Evolutionary conservation across 2,329 filamentous ascomycete genomes (phyloP), one percentile per base, ranked within the genome.

Genomic region (Ascochyta rabiei): DNA sequence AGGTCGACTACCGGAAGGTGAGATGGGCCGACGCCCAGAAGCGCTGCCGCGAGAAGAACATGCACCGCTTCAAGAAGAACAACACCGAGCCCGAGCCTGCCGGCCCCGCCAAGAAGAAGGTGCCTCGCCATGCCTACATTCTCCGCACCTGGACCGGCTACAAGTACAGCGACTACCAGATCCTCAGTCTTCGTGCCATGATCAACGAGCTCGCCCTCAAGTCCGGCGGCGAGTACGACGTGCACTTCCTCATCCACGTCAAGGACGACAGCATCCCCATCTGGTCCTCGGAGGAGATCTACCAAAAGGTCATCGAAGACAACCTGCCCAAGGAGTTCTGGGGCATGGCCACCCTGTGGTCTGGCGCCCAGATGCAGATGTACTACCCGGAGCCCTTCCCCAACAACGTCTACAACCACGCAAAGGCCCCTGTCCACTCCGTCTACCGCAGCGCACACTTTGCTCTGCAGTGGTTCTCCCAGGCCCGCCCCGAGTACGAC

Each of bases 331-430:
- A 86, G 61, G 95, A 99, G 70, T 97, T 99, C 77, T 88, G 85
- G 62, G 90, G 90, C 41, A 87, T 99, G 70, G 90, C 90, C 18
- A 96, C 90, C 0, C 82, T 98, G 6, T 99, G 95, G 95, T 95
- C 91, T 0, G 92, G 96, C 75, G 88, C 89, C 21, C 92, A 97
- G 75, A 97, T 98, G 92, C 82, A 89, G 48, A 85, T 92, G 53
- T 83, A 96, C 65, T 99, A 98, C 75, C 89, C 95, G 47, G 91
- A 89, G 43, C 87, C 96, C 23, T 88, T 91, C 68, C 91, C 96
- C 59, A 85, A 89, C 40, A 92, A 87, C 75, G 82, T 83, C 61
- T 82, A 82, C 53, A 84, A 89, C 45, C 82, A 96, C 51, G 78
- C 78, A 40, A 77, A 76, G 42, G 74, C 74, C 12, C 89, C 90